Conservation (phyloP, 1,284 basidiomycete genomes). For the Tilletia indica region DNA sequence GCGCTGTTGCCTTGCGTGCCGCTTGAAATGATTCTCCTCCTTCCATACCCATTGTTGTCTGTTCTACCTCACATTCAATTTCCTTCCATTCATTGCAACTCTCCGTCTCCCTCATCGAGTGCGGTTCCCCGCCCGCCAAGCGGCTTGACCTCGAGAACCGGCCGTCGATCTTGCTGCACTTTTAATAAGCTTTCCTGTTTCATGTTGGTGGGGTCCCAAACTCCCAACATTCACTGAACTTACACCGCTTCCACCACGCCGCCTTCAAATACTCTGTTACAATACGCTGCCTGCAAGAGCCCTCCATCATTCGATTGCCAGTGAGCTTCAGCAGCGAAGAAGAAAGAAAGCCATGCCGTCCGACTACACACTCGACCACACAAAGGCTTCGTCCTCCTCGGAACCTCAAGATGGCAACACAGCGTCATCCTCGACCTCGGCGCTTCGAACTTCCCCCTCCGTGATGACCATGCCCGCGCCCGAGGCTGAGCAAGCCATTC, state of each 20-base stretch:
- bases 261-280: not conserved
- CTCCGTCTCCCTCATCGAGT: too few species aligned
- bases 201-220: too few species aligned
- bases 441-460: not conserved
- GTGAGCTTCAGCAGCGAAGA: not conserved
- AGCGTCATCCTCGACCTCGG: not conserved
- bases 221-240: too few species aligned
- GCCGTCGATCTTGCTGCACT: too few species aligned
- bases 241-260: too few species aligned
- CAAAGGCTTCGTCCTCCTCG: constrained; percentile 10
- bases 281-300: not conserved
- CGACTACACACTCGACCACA: constrained; percentile 15
- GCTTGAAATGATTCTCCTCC: constrained; percentile 20
- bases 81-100: too few species aligned
- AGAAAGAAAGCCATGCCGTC: not conserved
- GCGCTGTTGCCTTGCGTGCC: constrained; percentile 51
- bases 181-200: too few species aligned
- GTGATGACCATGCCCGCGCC: not conserved
- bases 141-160: too few species aligned
- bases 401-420: not conserved
- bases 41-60: too few species aligned
- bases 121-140: too few species aligned
- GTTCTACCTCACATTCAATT: too few species aligned
- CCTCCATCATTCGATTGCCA: not conserved
- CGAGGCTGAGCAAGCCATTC: constrained; percentile 36